Evolutionary conservation across 2,329 filamentous ascomycete genomes (phyloP).

Genomic region (Colletotrichum siamense): DNA sequence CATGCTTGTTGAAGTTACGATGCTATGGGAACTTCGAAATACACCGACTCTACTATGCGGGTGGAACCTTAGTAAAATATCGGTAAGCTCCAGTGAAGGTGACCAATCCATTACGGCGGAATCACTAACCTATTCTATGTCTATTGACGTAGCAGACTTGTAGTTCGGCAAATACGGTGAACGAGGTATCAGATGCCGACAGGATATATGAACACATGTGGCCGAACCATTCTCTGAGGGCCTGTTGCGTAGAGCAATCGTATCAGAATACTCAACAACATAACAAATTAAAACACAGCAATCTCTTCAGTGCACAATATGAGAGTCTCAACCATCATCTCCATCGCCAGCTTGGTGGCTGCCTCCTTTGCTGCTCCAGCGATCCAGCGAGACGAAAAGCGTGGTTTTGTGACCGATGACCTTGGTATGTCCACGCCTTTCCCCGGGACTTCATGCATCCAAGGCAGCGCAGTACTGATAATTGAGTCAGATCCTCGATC

Average conservation of each 20-base stretch:
- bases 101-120: not conserved
- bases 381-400: not conserved
- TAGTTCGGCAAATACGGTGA: not conserved
- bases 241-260: fast-evolving
- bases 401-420: not conserved
- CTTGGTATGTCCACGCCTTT: not conserved
- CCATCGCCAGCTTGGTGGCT: not conserved
- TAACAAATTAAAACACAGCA: not conserved
- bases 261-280: not conserved
- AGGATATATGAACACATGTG: not conserved
- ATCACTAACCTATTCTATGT: not conserved
- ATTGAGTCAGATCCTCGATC: not conserved
- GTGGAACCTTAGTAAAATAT: not conserved
- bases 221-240: not conserved
- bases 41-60: not conserved
- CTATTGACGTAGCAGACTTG: not conserved
- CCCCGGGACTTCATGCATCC: not conserved
- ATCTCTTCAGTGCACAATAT: not conserved
- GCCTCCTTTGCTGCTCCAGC: not conserved
- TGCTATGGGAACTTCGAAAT: not conserved
- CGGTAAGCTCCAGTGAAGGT: not conserved
- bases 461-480: not conserved
- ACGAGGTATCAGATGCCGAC: not conserved
- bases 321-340: not conserved
- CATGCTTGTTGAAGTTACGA: not conserved